Evolutionary conservation across 805 yeast species (phyloP).

Genomic region (Starmerella potacharoeniae): DNA sequence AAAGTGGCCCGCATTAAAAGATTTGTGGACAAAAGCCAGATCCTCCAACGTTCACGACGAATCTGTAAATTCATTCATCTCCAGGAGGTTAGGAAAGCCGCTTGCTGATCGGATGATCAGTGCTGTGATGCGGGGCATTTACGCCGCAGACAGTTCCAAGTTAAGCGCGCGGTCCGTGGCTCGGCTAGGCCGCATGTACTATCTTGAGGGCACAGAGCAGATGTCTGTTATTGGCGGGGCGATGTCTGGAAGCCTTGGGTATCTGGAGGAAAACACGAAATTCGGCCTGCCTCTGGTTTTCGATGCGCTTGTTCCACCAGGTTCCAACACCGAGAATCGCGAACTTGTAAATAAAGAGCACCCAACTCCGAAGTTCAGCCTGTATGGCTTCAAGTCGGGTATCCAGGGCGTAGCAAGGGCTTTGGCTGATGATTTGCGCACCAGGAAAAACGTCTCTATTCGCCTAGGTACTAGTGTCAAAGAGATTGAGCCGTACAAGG

Average conservation of each 20-base stretch:
- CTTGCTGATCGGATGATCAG: constrained; percentile 51
- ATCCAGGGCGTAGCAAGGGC: constrained; percentile 24
- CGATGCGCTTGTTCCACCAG: constrained; percentile 21
- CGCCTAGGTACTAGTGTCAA: constrained; percentile 14
- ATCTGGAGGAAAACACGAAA: constrained; percentile 22
- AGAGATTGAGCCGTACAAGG: background rate
- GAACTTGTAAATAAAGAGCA: constrained; percentile 8
- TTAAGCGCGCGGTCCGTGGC: constrained; percentile 49
- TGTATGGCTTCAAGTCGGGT: constrained; percentile 24
- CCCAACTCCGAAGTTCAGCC: constrained; percentile 13
- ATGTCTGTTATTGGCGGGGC: constrained; percentile 44
- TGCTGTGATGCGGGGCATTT: constrained; percentile 80
- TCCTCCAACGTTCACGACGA: constrained; percentile 42
- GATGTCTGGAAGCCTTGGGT: constrained; percentile 29
- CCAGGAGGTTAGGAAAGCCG: constrained; percentile 54
- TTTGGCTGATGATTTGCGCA: constrained; percentile 20
- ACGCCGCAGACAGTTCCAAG: constrained; percentile 67
- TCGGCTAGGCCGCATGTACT: constrained; percentile 44
- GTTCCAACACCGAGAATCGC: background rate
- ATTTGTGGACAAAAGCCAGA: constrained; percentile 25
- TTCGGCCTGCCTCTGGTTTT: constrained; percentile 22
- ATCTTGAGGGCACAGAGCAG: constrained; percentile 40
- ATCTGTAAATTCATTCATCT: constrained; percentile 53
- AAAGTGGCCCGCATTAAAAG: constrained; percentile 42
- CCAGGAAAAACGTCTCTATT: constrained; percentile 20